Conservation (phyloP, 495 filamentous ascomycete species). For the Usnea hakonensis region DNA sequence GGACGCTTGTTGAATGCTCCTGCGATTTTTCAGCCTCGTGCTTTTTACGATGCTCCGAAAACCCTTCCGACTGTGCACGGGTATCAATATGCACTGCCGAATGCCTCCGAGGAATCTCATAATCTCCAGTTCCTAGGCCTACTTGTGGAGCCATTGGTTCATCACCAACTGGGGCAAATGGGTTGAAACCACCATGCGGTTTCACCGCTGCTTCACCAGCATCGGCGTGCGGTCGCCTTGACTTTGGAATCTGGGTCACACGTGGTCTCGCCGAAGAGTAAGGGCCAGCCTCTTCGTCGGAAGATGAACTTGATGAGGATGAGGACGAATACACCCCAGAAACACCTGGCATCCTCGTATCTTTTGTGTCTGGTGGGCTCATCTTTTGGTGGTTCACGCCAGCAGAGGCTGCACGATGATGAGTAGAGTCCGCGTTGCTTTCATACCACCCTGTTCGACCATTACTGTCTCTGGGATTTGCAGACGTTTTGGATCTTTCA, state of each 20-base stretch:
- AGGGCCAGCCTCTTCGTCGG: slow-evolving; percentile 17
- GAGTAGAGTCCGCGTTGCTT: slow-evolving; percentile 9
- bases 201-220: slow-evolving; percentile 12
- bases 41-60: slow-evolving; percentile 17
- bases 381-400: slow-evolving; percentile 13
- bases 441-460: slow-evolving; percentile 18
- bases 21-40: slow-evolving; percentile 15
- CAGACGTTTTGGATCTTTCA: slow-evolving; percentile 40
- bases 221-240: slow-evolving; percentile 7
- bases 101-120: slow-evolving; percentile 17
- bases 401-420: slow-evolving; percentile 17
- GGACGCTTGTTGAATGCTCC: slow-evolving; percentile 2
- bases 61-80: slow-evolving; percentile 19
- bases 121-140: slow-evolving; percentile 7
- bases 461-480: slow-evolving; percentile 33
- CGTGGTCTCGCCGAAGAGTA: slow-evolving; percentile 4
- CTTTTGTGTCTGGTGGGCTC: slow-evolving; percentile 11
- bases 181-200: slow-evolving; percentile 14
- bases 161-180: slow-evolving; percentile 14
- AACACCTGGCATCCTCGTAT: not conserved
- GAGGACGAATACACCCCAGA: slow-evolving; percentile 20
- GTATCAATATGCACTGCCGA: slow-evolving; percentile 18
- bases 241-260: slow-evolving; percentile 12
- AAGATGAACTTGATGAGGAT: slow-evolving; percentile 22
- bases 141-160: slow-evolving; percentile 18